These are phyloP conservation scores for Cladophialophora chaetospira DNA, from an alignment of 2,329 filamentous ascomycete species.

Conservation along the genomic window DNA sequence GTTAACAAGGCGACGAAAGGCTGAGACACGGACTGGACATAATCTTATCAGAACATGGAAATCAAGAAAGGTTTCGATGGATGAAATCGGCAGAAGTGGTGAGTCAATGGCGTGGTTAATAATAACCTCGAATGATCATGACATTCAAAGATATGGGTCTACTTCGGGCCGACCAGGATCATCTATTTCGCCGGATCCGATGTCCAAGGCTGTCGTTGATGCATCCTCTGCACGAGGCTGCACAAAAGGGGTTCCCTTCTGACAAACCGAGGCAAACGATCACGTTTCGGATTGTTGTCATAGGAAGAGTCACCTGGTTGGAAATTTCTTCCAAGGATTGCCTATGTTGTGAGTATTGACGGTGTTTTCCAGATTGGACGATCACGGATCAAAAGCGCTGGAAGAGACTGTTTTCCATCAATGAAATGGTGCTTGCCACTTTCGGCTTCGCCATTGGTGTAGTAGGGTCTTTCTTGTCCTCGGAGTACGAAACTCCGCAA, in stretches of 20 bases:
- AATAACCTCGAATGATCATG: slow-evolving; percentile 2
- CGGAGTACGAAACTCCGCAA: slow-evolving; percentile 2
- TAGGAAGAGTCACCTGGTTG: neutral
- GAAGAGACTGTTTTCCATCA: slow-evolving; percentile 2
- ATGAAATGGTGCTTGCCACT: slow-evolving; percentile 21
- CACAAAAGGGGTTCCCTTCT: neutral
- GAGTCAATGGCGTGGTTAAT: neutral
- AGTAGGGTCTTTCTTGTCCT: slow-evolving; percentile 25
- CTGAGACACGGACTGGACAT: neutral
- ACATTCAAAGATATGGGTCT: neutral
- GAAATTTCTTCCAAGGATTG: too few relatives aligned
- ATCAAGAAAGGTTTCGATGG: too few relatives aligned
- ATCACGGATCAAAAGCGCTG: slow-evolving; percentile 12
- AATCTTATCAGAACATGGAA: too few relatives aligned
- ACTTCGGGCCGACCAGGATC: neutral
- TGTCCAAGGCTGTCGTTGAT: neutral
- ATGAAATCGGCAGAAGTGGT: neutral
- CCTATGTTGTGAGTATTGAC: too few relatives aligned
- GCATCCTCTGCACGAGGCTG: neutral
- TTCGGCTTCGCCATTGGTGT: slow-evolving; percentile 18
- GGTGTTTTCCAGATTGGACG: slow-evolving; percentile 15
- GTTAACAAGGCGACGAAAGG: neutral
- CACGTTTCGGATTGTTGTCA: neutral
- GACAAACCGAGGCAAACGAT: neutral
- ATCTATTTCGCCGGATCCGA: neutral